These are phyloP conservation scores for Mortierella sp. DNA, from an alignment of 371 early-diverging fungal genomes.

Conservation along the genomic window DNA sequence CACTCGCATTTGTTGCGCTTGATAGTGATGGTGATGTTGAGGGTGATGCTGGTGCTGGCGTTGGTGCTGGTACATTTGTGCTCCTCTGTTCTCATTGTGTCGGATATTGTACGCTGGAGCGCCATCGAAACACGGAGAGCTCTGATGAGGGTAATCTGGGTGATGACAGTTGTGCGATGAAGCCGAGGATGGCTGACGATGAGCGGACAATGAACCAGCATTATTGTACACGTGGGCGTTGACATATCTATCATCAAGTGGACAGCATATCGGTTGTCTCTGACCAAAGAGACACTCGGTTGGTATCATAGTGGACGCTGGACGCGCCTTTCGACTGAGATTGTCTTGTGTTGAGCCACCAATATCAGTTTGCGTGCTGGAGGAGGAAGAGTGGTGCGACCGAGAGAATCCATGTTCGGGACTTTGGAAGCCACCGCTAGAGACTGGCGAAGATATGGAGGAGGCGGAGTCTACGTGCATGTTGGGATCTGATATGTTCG, in stretches of 20 bases:
- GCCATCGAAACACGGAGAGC: neutral
- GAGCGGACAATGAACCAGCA: too few species aligned
- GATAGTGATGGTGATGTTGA: constrained; percentile 20
- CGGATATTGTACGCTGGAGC: neutral
- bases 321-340: neutral
- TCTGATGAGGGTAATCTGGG: too few species aligned
- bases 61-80: neutral
- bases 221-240: too few species aligned
- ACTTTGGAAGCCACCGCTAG: neutral
- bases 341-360: neutral
- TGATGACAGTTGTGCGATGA: too few species aligned
- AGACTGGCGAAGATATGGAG: neutral
- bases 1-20: neutral
- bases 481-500: constrained; percentile 2
- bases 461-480: constrained; percentile 8
- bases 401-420: neutral
- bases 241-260: too few species aligned
- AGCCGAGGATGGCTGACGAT: too few species aligned
- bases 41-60: constrained; percentile 1
- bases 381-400: neutral
- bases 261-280: too few species aligned
- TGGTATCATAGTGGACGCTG: too few species aligned
- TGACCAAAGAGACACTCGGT: too few species aligned
- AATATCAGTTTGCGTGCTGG: neutral
- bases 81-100: neutral